Evolutionary conservation across 2,329 filamentous ascomycete species (phyloP).

Genomic region (Penicillium sp.): DNA sequence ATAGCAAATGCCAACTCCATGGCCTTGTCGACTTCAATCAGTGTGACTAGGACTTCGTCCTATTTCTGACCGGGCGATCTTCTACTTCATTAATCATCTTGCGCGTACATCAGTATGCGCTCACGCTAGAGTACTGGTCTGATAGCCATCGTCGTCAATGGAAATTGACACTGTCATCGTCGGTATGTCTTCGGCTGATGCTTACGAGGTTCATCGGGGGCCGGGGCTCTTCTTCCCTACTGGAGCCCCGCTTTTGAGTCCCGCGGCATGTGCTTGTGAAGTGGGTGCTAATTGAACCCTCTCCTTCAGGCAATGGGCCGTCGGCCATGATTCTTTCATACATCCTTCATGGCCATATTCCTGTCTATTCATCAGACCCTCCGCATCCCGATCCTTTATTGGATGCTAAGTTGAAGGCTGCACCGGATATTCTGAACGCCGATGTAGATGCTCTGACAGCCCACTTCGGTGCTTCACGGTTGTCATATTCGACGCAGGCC

Average conservation of each 20-base stretch:
- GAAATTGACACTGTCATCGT: slow-evolving; percentile 44
- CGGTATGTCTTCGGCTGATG: slow-evolving; percentile 33
- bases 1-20: slow-evolving; percentile 15
- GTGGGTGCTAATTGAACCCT: background rate
- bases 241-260: background rate
- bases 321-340: slow-evolving; percentile 61
- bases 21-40: slow-evolving; percentile 20
- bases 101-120: slow-evolving; percentile 31
- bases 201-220: background rate
- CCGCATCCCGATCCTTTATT: slow-evolving; percentile 57
- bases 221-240: background rate
- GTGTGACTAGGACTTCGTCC: slow-evolving; percentile 4
- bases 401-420: slow-evolving; percentile 51
- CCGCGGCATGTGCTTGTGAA: background rate
- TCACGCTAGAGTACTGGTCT: slow-evolving; percentile 25
- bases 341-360: slow-evolving; percentile 59
- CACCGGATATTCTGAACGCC: slow-evolving; percentile 48
- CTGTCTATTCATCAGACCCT: slow-evolving; percentile 50
- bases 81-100: background rate
- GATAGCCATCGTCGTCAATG: slow-evolving; percentile 33
- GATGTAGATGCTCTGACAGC: slow-evolving; percentile 50
- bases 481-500: slow-evolving; percentile 60
- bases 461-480: slow-evolving; percentile 55
- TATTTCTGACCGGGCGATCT: background rate
- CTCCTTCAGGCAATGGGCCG: slow-evolving; percentile 55